Evolutionary conservation across 768 basidiomycete species (phyloP).

Genomic region (Lactarius tabidus): DNA sequence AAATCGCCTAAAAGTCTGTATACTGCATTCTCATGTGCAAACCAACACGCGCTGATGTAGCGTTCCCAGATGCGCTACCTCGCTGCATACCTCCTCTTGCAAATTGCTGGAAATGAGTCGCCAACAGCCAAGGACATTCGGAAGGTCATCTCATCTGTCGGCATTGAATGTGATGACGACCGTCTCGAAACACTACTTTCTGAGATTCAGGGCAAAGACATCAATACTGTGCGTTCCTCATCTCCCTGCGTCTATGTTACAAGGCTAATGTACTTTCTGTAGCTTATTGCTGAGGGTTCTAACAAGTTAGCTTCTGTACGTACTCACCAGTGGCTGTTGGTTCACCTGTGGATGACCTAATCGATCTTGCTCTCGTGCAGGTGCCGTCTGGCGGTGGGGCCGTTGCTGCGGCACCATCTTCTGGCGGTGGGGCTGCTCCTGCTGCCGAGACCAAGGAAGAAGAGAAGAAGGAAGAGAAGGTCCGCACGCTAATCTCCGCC

Average conservation of each 20-base stretch:
- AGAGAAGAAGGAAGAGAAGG: conserved; percentile 88
- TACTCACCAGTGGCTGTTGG: conserved; percentile 19
- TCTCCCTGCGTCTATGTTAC: not conserved
- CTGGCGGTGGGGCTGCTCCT: conserved; percentile 52
- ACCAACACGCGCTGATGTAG: not conserved
- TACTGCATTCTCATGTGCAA: not conserved
- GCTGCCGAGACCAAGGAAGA: conserved; percentile 77
- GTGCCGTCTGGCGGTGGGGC: conserved; percentile 91
- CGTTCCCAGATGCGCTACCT: conserved; percentile 75
- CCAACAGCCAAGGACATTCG: conserved; percentile 87
- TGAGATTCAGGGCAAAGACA: conserved; percentile 87
- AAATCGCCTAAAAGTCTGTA: conserved; percentile 43
- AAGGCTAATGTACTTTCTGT: conserved; percentile 10
- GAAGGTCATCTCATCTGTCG: conserved; percentile 79
- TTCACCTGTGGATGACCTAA: not conserved
- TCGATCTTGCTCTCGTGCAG: conserved; percentile 34
- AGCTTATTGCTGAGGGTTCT: conserved; percentile 92
- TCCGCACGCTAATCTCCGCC: conserved; percentile 30
- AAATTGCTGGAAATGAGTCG: conserved; percentile 84
- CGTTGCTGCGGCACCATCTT: conserved; percentile 50
- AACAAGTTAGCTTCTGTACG: conserved; percentile 91
- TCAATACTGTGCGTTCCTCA: conserved; percentile 58
- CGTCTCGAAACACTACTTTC: conserved; percentile 79
- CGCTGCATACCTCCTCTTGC: conserved; percentile 97
- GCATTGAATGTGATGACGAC: conserved; percentile 82